Percentiles rank a stretch among this genome's conserved stretches.
Evolutionary conservation across 306 rosid genomes (phyloP).

Genomic region (Dryas octopetala): DNA sequence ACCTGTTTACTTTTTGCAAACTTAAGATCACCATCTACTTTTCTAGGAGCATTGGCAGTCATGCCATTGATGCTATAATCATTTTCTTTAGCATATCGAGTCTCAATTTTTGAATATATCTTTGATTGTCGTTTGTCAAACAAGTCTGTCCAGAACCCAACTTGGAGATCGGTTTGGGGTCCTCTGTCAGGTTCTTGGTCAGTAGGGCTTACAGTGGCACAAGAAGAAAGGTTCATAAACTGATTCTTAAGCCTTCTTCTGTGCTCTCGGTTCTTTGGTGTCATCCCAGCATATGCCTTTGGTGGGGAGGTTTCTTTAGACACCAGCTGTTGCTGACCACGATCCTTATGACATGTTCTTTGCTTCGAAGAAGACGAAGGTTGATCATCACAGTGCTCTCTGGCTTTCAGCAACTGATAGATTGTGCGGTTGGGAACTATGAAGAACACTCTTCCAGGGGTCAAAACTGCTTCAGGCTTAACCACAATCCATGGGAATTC

Average conservation of each 20-base stretch:
- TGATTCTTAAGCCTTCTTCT: not conserved
- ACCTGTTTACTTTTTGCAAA: not conserved
- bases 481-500: constrained; percentile 69
- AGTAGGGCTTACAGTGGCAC: constrained; percentile 8
- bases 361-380: not conserved
- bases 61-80: not conserved
- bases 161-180: not conserved
- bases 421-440: constrained; percentile 60
- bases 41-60: not conserved
- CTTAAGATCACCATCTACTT: not conserved
- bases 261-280: constrained; percentile 22
- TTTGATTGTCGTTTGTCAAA: not conserved
- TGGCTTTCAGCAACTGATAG: constrained; percentile 48
- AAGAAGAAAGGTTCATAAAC: not conserved
- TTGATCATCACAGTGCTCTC: not conserved
- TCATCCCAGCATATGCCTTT: constrained; percentile 23
- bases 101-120: constrained; percentile 15
- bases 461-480: constrained; percentile 55
- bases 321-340: not conserved
- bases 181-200: constrained; percentile 5
- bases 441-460: constrained; percentile 56
- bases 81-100: not conserved
- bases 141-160: constrained; percentile 8
- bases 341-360: not conserved
- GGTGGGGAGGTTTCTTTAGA: not conserved